These are phyloP conservation scores for Hapsidospora chrysogenum DNA, from an alignment of 495 filamentous ascomycete genomes.

Conservation along the genomic window DNA sequence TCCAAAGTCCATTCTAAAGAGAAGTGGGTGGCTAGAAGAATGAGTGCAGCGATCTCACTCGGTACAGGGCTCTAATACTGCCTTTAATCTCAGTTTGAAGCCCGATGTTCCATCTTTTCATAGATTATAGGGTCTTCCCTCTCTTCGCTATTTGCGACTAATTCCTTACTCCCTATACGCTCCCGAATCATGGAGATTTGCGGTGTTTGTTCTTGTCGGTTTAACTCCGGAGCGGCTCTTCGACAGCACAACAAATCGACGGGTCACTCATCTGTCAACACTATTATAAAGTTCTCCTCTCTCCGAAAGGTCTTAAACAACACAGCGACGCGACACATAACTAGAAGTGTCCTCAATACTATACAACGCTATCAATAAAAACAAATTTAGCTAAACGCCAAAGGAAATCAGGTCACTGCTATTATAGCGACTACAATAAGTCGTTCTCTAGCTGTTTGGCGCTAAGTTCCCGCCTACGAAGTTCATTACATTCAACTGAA, in stretches of 20 bases:
- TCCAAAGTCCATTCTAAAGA: too few relatives aligned
- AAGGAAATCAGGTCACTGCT: background rate
- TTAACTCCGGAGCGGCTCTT: background rate
- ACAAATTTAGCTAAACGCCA: background rate
- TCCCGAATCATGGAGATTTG: background rate
- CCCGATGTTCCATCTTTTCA: too few relatives aligned
- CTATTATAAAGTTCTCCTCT: background rate
- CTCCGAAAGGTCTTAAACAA: background rate
- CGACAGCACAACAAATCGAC: background rate
- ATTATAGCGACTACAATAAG: background rate
- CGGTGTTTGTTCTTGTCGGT: background rate
- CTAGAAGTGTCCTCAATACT: background rate
- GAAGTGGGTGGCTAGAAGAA: too few relatives aligned
- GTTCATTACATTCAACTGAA: background rate
- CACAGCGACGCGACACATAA: background rate
- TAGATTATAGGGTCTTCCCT: too few relatives aligned
- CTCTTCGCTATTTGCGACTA: too few relatives aligned
- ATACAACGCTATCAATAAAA: background rate
- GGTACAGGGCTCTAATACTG: too few relatives aligned
- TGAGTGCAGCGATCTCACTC: too few relatives aligned
- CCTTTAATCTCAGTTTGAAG: too few relatives aligned
- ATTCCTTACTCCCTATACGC: too few relatives aligned
- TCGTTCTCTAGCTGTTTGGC: background rate
- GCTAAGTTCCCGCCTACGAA: background rate
- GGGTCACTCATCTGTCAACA: background rate